Evolutionary conservation across 2,329 filamentous ascomycete genomes (phyloP).

Genomic region (Fusarium subtropicale): DNA sequence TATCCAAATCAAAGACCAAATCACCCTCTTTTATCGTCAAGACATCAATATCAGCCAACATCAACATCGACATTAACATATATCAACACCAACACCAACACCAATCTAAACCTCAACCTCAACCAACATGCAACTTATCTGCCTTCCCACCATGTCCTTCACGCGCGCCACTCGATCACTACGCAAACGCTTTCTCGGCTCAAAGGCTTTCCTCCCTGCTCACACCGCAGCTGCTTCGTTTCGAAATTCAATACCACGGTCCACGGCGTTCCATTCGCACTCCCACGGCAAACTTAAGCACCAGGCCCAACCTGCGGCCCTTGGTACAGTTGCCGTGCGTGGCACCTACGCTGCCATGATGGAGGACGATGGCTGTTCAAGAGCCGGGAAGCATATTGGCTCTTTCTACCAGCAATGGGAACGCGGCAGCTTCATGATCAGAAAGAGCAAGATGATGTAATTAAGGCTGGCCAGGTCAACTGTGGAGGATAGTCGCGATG

Average conservation of each 20-base stretch:
- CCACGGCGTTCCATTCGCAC: conserved; percentile 29
- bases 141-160: conserved; percentile 38
- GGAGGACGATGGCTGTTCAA: conserved; percentile 28
- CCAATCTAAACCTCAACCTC: no score
- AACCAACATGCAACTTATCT: conserved; percentile 41
- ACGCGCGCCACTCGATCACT: conserved; percentile 36
- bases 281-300: conserved; percentile 41
- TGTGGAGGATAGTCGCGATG: not conserved
- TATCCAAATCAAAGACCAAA: not conserved
- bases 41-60: conserved; percentile 12
- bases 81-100: no score
- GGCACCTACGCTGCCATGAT: conserved; percentile 36
- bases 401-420: conserved; percentile 43
- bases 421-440: conserved; percentile 33
- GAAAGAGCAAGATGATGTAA: conserved; percentile 26
- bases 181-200: conserved; percentile 40
- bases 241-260: conserved; percentile 41
- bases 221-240: conserved; percentile 42
- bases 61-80: not conserved
- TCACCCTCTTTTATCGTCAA: not conserved
- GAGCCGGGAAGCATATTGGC: conserved; percentile 40
- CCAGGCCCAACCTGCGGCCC: conserved; percentile 37
- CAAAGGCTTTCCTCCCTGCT: conserved; percentile 36
- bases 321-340: conserved; percentile 43
- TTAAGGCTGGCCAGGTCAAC: not conserved